A percentile compares a stretch with the other conserved stretches of the same genome.
Conservation (phyloP, 2,329 filamentous ascomycete genomes). For the Neopestalotiopsis rosae region DNA sequence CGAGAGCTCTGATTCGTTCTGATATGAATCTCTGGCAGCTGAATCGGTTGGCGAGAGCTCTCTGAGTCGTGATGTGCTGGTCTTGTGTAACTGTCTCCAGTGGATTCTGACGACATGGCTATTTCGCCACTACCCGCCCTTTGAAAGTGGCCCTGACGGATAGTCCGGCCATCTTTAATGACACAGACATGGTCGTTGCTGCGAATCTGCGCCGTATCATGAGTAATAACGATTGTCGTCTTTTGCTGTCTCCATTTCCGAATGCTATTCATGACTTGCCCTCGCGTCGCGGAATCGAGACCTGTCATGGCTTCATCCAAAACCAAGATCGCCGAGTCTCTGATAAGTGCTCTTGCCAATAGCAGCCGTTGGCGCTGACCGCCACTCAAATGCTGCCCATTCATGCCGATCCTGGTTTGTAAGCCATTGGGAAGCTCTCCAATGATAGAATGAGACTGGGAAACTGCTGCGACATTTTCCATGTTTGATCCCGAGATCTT, state of each 20-base stretch:
- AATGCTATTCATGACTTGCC: slow-evolving; percentile 74
- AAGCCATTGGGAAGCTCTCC: slow-evolving; percentile 70
- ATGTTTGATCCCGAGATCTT: slow-evolving; percentile 61
- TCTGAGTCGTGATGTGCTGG: neutral
- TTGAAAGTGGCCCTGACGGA: slow-evolving; percentile 70
- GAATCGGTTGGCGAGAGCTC: neutral
- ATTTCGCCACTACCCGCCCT: slow-evolving; percentile 35
- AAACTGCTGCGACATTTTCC: slow-evolving; percentile 65
- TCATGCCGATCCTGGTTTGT: slow-evolving; percentile 72
- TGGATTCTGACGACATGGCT: neutral
- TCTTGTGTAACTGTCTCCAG: neutral
- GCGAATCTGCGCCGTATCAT: slow-evolving; percentile 80
- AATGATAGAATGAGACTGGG: slow-evolving; percentile 73
- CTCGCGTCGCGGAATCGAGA: slow-evolving; percentile 75
- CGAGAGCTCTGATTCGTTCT: neutral
- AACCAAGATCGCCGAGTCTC: slow-evolving; percentile 81
- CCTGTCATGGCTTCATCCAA: slow-evolving; percentile 90
- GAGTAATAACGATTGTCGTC: slow-evolving; percentile 93
- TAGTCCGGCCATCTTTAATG: slow-evolving; percentile 71
- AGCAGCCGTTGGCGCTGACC: slow-evolving; percentile 85
- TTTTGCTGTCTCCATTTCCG: slow-evolving; percentile 78
- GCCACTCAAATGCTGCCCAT: slow-evolving; percentile 77
- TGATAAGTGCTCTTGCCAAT: slow-evolving; percentile 76
- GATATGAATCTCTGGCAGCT: neutral
- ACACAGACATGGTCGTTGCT: slow-evolving; percentile 80